Evolutionary conservation across 2,329 filamentous ascomycete species (phyloP).

Genomic region (Akanthomyces lecanii): DNA sequence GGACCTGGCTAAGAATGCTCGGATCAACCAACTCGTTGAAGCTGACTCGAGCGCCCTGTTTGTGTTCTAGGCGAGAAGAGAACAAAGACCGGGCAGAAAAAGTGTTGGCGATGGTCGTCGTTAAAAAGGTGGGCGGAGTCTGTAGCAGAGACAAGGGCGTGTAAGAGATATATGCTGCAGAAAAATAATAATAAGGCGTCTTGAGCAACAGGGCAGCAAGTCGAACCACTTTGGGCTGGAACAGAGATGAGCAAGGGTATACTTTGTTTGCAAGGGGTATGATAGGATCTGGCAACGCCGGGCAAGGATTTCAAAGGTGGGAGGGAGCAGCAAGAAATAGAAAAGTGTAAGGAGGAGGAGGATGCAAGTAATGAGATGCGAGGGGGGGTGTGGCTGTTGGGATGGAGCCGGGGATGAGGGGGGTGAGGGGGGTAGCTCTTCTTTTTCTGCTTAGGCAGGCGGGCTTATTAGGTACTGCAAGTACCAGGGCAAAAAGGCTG

Average conservation of each 20-base stretch:
- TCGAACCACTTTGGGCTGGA: conserved; percentile 16
- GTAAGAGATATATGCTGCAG: conserved; percentile 15
- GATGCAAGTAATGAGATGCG: conserved; percentile 5
- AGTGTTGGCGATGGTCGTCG: not conserved
- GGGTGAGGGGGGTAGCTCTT: not conserved
- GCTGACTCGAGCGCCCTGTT: conserved; percentile 5
- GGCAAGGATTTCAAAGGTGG: not conserved
- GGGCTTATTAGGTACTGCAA: not conserved
- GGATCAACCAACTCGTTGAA: no score
- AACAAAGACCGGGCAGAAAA: not conserved
- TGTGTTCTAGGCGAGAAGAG: not conserved
- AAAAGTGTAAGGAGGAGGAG: not conserved
- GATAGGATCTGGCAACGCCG: conserved; percentile 10
- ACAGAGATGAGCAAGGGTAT: conserved; percentile 6
- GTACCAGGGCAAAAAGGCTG: not conserved
- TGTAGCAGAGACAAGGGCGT: conserved; percentile 8
- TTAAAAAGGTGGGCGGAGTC: not conserved
- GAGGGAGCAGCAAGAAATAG: not conserved
- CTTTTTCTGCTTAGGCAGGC: not conserved
- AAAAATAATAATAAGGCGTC: not conserved
- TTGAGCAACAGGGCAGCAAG: not conserved
- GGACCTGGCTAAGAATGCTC: no score
- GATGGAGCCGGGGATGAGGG: not conserved
- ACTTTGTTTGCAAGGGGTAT: not conserved
- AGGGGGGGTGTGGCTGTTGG: conserved; percentile 1